Base-by-base conservation (phyloP, 2,329 filamentous ascomycete species). In the Alternaria ventricosa region DNA sequence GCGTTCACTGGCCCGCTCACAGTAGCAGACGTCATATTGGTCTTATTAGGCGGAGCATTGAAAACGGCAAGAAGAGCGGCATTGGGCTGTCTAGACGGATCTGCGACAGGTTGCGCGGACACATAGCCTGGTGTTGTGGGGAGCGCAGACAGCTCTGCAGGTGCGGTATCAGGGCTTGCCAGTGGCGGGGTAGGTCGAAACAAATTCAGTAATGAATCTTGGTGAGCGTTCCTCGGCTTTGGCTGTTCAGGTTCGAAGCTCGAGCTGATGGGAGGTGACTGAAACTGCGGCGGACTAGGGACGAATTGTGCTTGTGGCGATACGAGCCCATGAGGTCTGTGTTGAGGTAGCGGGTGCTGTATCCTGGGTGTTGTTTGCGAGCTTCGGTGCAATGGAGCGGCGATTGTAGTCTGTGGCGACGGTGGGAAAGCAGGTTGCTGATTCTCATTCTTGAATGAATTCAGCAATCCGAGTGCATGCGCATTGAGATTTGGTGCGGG, bases 401-500 rank as follows among this genome's bases (percentile, higher is more conserved):
- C 60, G 11, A 63, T 23, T 22, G 57, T 65, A 50, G 44, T 69
- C 61, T 57, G 59, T 11, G 59, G 55, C 25, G 59, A 55, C 12
- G 55, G 63, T 15, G 54, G 59, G 44, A 46, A 44, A 22, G 61
- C 15, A 20, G 73, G 68, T 55, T 75, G 75, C 36, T 67, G 61
- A 28, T 75, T 72, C 12, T 70, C 71, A 13, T 73, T 72, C 63
- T 85, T 89, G 80, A 90, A 89, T 1, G 86, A 83, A 68, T 85
- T 87, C 53, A 90, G 78, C 33, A 90, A 75, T n/a, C 83, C 83
- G 61, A 87, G 80, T 1, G 87, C 83, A 73, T 90, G 87, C 12
- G 83, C 83, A 36, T 82, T 89, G 30, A 90, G 82, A 65, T 85
- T 87, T 7, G 87, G 87, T 43, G 85, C 82, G 15, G 88, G 88